phyloP scores from a whole-genome alignment of 352 stramenopile species.

The Phytopythium sindhum region DNA sequence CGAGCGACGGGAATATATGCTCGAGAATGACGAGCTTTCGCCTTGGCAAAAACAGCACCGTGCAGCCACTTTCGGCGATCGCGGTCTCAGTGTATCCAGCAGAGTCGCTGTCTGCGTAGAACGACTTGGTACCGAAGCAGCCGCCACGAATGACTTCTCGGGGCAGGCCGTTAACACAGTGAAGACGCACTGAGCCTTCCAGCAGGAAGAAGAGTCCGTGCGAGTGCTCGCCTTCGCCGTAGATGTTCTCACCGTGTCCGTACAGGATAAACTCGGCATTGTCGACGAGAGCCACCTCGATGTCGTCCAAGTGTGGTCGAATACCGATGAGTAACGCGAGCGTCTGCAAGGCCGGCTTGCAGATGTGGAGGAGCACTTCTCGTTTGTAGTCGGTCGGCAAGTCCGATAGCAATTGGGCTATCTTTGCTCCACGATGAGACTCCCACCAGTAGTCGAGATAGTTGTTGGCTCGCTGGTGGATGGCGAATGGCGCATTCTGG shows the following conservation, averaged over 20 bases:
- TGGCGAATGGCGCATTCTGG: constrained; percentile 36
- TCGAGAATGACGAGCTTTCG: constrained; percentile 34
- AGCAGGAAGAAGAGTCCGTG: constrained; percentile 46
- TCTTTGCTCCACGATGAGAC: constrained; percentile 38
- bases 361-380: constrained; percentile 45
- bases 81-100: constrained; percentile 37
- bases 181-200: constrained; percentile 33
- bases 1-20: constrained; percentile 35
- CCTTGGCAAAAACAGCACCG: constrained; percentile 43
- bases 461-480: constrained; percentile 46
- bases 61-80: constrained; percentile 39
- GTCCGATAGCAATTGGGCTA: constrained; percentile 32
- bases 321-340: constrained; percentile 30
- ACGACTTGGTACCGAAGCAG: constrained; percentile 40
- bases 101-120: constrained; percentile 13
- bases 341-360: constrained; percentile 35
- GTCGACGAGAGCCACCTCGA: constrained; percentile 31
- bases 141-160: constrained; percentile 32
- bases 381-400: constrained; percentile 33
- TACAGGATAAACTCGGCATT: constrained; percentile 41
- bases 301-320: constrained; percentile 14
- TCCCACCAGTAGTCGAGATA: constrained; percentile 70
- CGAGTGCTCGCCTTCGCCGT: constrained; percentile 38
- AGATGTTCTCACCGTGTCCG: constrained; percentile 45
- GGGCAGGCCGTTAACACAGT: not conserved